Percentiles rank a stretch among this genome's conserved stretches.
phyloP scores from a whole-genome alignment of 495 filamentous ascomycete species.

The Xylaria curta region DNA sequence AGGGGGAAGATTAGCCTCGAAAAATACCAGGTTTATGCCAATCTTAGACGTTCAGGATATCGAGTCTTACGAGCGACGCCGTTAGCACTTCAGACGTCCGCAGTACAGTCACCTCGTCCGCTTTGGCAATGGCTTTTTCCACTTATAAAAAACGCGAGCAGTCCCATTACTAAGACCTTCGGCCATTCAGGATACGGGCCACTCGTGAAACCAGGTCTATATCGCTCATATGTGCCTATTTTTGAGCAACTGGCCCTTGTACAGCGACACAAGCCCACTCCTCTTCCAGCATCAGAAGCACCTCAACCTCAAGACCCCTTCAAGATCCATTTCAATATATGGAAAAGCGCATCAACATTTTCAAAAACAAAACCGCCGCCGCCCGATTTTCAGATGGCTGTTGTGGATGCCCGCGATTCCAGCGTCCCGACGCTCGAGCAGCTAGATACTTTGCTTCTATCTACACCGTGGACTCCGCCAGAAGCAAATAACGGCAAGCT shows the following conservation, averaged over 20 bases:
- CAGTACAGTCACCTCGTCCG: conserved; percentile 1
- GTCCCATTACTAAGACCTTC: conserved; percentile 2
- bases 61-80: conserved; percentile 71
- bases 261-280: conserved; percentile 69
- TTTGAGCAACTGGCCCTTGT: conserved; percentile 79
- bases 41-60: conserved; percentile 85
- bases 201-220: conserved; percentile 75
- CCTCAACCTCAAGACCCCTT: conserved; percentile 60
- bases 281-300: conserved; percentile 32
- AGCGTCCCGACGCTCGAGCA: conserved; percentile 74
- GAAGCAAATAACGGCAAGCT: conserved; percentile 41
- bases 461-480: conserved; percentile 68
- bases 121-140: conserved; percentile 54
- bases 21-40: conserved; percentile 83
- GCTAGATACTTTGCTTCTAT: conserved; percentile 69
- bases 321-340: conserved; percentile 75
- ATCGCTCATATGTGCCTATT: conserved; percentile 78
- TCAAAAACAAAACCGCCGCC: conserved; percentile 74
- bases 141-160: conserved; percentile 33
- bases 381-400: conserved; percentile 83
- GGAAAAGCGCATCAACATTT: conserved; percentile 71
- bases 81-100: conserved; percentile 28
- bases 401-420: conserved; percentile 76
- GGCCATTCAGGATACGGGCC: conserved; percentile 60
- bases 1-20: conserved; percentile 71